These are phyloP conservation scores for Colletotrichum spinosum DNA, from an alignment of 2,329 filamentous ascomycete genomes.

Conservation along the genomic window DNA sequence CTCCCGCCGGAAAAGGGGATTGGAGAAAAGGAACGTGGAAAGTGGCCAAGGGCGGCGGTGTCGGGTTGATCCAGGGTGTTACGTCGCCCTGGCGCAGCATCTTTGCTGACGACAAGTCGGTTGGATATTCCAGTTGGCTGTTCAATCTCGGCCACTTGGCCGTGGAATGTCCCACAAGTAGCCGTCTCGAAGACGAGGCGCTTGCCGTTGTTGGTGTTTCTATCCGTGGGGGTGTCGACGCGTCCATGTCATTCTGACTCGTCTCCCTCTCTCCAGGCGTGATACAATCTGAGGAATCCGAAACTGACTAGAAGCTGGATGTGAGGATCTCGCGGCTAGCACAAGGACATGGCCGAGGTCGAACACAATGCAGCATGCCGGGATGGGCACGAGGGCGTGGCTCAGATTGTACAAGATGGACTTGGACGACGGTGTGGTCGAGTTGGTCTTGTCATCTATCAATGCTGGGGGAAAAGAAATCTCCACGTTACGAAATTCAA, in stretches of 20 bases:
- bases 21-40: not conserved
- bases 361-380: not conserved
- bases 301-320: not conserved
- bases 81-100: conserved; percentile 12
- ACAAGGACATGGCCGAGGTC: conserved; percentile 1
- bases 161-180: conserved; percentile 14
- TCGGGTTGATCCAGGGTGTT: conserved; percentile 5
- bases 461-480: no score
- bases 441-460: no score
- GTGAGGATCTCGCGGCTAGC: not conserved
- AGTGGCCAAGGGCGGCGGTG: conserved; percentile 5
- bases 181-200: not conserved
- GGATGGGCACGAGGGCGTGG: no score
- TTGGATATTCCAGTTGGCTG: conserved; percentile 4
- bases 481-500: not conserved
- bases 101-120: conserved; percentile 10
- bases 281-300: not conserved
- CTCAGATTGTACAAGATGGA: no score
- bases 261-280: not conserved
- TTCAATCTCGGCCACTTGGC: conserved; percentile 20
- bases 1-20: not conserved
- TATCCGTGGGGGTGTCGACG: conserved; percentile 9
- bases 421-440: no score
- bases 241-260: not conserved
- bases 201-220: not conserved